A percentile compares a stretch with the other conserved stretches of the same genome.
phyloP scores from a whole-genome alignment of 257 asterid species.

The Phtheirospermum japonicum region DNA sequence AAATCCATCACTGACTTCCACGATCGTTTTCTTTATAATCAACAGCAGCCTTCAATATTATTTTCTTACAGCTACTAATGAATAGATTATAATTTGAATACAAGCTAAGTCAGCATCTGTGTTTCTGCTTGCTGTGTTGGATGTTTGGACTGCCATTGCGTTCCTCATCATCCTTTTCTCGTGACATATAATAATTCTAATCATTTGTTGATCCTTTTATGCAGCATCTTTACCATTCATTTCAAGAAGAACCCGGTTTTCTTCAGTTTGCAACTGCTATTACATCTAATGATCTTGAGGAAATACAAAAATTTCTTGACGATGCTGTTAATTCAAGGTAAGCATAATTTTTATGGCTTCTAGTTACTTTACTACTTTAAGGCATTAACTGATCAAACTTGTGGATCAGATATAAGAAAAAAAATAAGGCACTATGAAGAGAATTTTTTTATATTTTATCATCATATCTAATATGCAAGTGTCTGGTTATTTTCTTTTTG shows the following conservation, averaged over 20 bases:
- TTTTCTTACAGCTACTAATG: not conserved
- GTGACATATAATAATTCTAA: constrained; percentile 23
- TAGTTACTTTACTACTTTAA: constrained; percentile 7
- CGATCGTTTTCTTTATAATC: not conserved
- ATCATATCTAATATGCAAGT: no score
- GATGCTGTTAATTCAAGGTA: constrained; percentile 86
- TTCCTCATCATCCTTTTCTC: constrained; percentile 11
- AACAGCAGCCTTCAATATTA: constrained; percentile 9
- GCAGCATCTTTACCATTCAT: constrained; percentile 87
- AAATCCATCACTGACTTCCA: not conserved
- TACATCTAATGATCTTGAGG: constrained; percentile 88
- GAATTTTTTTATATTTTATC: no score
- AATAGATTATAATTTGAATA: constrained; percentile 10
- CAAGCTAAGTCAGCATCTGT: constrained; percentile 17
- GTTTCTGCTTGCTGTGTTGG: constrained; percentile 12
- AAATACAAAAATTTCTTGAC: constrained; percentile 87
- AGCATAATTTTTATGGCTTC: constrained; percentile 16
- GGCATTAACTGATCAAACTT: constrained; percentile 20
- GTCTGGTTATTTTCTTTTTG: no score
- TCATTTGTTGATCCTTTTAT: constrained; percentile 28
- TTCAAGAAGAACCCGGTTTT: constrained; percentile 74
- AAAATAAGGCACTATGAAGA: no score
- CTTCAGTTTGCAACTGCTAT: constrained; percentile 80
- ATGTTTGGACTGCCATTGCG: constrained; percentile 17
- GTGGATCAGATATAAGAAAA: constrained; percentile 3